phyloP scores from a whole-genome alignment of 1,284 basidiomycete genomes.

The Leccinum subspadiceum region DNA sequence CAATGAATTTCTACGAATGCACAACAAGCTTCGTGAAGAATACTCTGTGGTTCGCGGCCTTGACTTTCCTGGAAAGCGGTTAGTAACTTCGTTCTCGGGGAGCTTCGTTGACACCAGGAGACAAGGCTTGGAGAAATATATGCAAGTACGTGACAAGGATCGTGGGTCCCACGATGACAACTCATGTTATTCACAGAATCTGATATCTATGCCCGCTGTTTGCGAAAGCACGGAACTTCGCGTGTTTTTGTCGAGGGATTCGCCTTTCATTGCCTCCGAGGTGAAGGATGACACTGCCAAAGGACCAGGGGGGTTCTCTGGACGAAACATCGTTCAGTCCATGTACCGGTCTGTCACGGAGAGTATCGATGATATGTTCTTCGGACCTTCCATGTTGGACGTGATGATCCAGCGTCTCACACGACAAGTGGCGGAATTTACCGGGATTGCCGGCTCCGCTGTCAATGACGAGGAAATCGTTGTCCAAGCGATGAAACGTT shows the following conservation, averaged over 20 bases:
- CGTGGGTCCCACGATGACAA: not conserved
- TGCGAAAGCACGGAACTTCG: constrained; percentile 85
- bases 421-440: constrained; percentile 85
- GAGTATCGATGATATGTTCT: constrained; percentile 92
- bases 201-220: constrained; percentile 71
- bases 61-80: constrained; percentile 89
- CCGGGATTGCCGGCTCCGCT: constrained; percentile 74
- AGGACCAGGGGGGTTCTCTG: constrained; percentile 50
- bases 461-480: constrained; percentile 83
- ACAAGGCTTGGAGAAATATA: constrained; percentile 80
- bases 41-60: constrained; percentile 65
- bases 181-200: constrained; percentile 45
- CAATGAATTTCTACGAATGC: constrained; percentile 91
- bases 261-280: constrained; percentile 67
- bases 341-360: constrained; percentile 87
- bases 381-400: constrained; percentile 91
- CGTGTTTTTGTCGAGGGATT: constrained; percentile 84
- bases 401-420: constrained; percentile 87
- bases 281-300: constrained; percentile 40
- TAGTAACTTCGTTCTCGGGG: constrained; percentile 79
- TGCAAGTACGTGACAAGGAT: constrained; percentile 62
- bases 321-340: constrained; percentile 75
- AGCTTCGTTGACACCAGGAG: constrained; percentile 83
- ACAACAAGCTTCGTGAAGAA: constrained; percentile 78
- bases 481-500: constrained; percentile 70